phyloP scores from a whole-genome alignment of 495 filamentous ascomycete species.

The Daldinia concentrica region DNA sequence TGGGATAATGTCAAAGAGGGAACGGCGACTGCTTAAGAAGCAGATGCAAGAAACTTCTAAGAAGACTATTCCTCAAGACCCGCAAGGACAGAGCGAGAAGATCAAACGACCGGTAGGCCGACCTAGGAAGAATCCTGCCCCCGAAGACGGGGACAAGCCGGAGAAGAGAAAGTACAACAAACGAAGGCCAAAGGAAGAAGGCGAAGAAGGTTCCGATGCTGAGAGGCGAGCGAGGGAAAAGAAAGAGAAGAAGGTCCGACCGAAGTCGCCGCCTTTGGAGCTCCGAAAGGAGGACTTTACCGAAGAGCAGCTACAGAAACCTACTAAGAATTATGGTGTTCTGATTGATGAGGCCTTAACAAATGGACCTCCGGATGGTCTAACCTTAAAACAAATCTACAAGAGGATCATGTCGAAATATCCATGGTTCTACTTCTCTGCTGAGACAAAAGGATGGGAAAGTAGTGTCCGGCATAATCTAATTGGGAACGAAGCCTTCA shows the following conservation, averaged over 20 bases:
- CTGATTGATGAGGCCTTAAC: conserved; percentile 90
- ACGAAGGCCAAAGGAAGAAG: conserved; percentile 68
- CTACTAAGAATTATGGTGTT: conserved; percentile 84
- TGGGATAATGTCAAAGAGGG: conserved; percentile 90
- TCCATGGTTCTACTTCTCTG: conserved; percentile 87
- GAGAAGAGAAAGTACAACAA: conserved; percentile 85
- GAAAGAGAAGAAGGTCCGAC: conserved; percentile 64
- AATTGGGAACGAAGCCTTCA: conserved; percentile 86
- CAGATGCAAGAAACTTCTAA: conserved; percentile 62
- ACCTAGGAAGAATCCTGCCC: conserved; percentile 63
- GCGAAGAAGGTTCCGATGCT: conserved; percentile 56
- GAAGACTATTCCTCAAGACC: conserved; percentile 55
- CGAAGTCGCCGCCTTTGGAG: conserved; percentile 66
- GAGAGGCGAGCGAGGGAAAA: conserved; percentile 64
- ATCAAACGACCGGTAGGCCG: conserved; percentile 67
- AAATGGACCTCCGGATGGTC: conserved; percentile 70
- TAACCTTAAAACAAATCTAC: conserved; percentile 95
- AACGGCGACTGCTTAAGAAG: conserved; percentile 72
- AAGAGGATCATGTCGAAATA: conserved; percentile 86
- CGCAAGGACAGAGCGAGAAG: conserved; percentile 57
- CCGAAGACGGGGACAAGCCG: conserved; percentile 66
- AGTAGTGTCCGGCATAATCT: conserved; percentile 97
- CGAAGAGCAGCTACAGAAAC: conserved; percentile 85
- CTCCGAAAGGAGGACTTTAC: conserved; percentile 80
- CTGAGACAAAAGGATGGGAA: conserved; percentile 89